Evolutionary conservation across 345 rosid genomes (phyloP), one percentile per base, ranked within the genome.

Genomic region (Euclidium syriacum): DNA sequence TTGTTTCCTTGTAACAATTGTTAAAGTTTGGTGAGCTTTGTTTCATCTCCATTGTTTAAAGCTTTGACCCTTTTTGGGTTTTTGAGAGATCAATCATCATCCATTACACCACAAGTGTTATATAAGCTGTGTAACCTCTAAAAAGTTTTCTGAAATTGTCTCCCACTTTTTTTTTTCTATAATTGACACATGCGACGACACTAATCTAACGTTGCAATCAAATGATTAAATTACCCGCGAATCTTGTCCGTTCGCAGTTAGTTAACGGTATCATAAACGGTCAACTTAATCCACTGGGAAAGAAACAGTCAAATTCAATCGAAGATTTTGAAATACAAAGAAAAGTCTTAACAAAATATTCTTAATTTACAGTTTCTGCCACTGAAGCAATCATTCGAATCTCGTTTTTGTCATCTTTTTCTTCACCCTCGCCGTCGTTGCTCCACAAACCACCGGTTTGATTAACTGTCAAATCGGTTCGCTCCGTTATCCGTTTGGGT

Each of bases 401-500:
- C n/a, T n/a, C n/a, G n/a, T n/a, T n/a, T n/a, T n/a, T n/a, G n/a
- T 55, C 71, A 1, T 51, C 52, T 4, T 48, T 25, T 2, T 48
- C 60, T 30, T 32, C 38, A 16, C 30, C 22, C n/a, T 25, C 22
- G 29, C 54, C 38, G 16, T 25, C 4, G n/a, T n/a, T n/a, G 39
- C 40, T 52, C 7, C 66, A 16, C 38, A 6, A 17, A 59, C 60
- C 29, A 52, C 26, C 32, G 33, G 25, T 10, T 42, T 57, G 3
- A 18, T 51, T 51, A 50, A 52, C 7, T 85, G 97, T 26, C 66
- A 76, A n/a, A 2, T 7, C 58, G 38, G 36, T 36, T 18, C 1
- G 0, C 64, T 79, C 0, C 46, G 34, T 0, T 85, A 76, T 39
- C 97, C 97, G 2, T 87, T 90, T 24, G 95, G 97, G 6, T 82